Evolutionary conservation across 2,329 filamentous ascomycete species (phyloP).

Genomic region (Botrytis medusae): DNA sequence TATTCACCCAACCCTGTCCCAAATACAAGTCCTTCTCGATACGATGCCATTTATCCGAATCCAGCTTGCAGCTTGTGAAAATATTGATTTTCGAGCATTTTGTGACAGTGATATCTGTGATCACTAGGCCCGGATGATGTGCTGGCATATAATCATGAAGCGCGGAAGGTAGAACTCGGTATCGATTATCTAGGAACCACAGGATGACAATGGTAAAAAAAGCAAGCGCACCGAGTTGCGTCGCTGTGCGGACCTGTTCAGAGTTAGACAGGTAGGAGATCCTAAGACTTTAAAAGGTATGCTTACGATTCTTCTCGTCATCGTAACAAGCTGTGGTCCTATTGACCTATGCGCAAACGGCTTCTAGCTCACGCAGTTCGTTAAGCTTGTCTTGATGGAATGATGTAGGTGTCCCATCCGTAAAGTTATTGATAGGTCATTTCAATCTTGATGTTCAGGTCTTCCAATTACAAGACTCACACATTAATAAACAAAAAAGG

Average conservation of each 20-base stretch:
- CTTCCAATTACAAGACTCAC: slow-evolving; percentile 4
- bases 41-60: slow-evolving; percentile 59
- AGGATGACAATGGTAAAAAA: slow-evolving; percentile 56
- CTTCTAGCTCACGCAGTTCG: slow-evolving; percentile 21
- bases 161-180: slow-evolving; percentile 65
- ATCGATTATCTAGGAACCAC: slow-evolving; percentile 67
- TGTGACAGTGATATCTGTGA: slow-evolving; percentile 68
- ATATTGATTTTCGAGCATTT: slow-evolving; percentile 62
- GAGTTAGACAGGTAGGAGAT: slow-evolving; percentile 18
- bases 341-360: slow-evolving; percentile 20
- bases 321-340: slow-evolving; percentile 27
- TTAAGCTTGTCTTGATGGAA: slow-evolving; percentile 20
- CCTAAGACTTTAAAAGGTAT: not conserved
- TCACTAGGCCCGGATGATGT: slow-evolving; percentile 66
- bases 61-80: slow-evolving; percentile 60
- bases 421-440: slow-evolving; percentile 8
- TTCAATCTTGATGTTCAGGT: not conserved
- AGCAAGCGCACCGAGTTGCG: slow-evolving; percentile 37
- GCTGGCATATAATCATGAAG: slow-evolving; percentile 68
- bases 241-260: slow-evolving; percentile 46
- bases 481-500: not conserved
- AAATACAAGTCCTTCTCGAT: slow-evolving; percentile 73
- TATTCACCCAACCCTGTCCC: slow-evolving; percentile 60
- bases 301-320: slow-evolving; percentile 41
- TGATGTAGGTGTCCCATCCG: slow-evolving; percentile 24